phyloP scores from a whole-genome alignment of 2,329 filamentous ascomycete genomes.

The Furcasterigmium sp. region DNA sequence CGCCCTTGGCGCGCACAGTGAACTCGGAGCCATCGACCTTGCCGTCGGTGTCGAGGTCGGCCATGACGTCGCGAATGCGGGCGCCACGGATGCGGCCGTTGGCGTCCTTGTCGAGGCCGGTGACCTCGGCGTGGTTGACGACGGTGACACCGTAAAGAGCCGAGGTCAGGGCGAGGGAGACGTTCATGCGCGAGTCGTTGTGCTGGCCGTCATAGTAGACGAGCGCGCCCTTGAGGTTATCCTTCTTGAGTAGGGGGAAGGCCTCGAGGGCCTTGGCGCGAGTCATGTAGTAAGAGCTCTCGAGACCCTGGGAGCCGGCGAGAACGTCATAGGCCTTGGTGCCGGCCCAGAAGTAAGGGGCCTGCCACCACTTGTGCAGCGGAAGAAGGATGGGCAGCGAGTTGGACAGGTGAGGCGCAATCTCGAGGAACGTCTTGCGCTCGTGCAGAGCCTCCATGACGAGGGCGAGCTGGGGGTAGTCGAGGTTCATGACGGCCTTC shows the following conservation, averaged over 20 bases:
- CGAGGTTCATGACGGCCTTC: conserved; percentile 80
- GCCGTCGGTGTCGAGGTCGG: conserved; percentile 54
- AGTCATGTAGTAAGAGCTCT: conserved; percentile 77
- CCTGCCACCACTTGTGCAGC: conserved; percentile 78
- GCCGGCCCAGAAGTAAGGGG: conserved; percentile 66
- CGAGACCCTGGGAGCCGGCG: conserved; percentile 75
- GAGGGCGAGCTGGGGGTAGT: conserved; percentile 76
- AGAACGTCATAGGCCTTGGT: conserved; percentile 78
- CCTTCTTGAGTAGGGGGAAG: conserved; percentile 73
- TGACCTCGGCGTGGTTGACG: conserved; percentile 78
- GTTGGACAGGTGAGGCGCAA: conserved; percentile 73
- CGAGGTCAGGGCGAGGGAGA: conserved; percentile 75
- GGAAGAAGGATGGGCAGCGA: conserved; percentile 83
- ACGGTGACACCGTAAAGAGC: conserved; percentile 75
- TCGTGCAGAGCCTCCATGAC: conserved; percentile 79
- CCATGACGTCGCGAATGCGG: conserved; percentile 47
- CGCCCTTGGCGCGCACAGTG: conserved; percentile 69
- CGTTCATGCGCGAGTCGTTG: conserved; percentile 85
- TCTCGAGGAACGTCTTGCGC: conserved; percentile 77
- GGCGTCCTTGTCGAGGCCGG: conserved; percentile 64
- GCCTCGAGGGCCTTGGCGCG: conserved; percentile 71
- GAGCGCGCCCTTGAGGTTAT: conserved; percentile 68
- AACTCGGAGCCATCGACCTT: conserved; percentile 48
- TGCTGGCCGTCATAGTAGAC: conserved; percentile 86
- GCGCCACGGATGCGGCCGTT: conserved; percentile 66